phyloP scores from a whole-genome alignment of 768 basidiomycete species.

The Boletus rufocinnamomeus region DNA sequence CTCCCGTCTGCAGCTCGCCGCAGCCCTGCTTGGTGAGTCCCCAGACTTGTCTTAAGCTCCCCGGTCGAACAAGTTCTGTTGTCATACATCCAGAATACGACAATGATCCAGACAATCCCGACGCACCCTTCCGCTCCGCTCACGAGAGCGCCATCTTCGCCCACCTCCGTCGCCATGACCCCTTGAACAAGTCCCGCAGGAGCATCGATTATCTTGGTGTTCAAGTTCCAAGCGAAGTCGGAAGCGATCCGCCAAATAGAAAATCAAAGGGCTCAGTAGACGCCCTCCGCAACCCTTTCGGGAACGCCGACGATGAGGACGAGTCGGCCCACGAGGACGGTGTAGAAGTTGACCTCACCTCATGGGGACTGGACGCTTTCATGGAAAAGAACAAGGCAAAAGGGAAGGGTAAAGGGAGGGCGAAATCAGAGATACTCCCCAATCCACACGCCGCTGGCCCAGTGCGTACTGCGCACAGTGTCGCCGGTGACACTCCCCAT shows the following conservation, averaged over 20 bases:
- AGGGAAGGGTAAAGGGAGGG: conserved; percentile 41
- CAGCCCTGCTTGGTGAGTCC: conserved; percentile 74
- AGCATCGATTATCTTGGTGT: conserved; percentile 69
- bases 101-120: conserved; percentile 75
- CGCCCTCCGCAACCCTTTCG: conserved; percentile 74
- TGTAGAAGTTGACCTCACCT: conserved; percentile 76
- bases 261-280: conserved; percentile 60
- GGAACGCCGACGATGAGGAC: conserved; percentile 57
- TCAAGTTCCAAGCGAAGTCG: conserved; percentile 62
- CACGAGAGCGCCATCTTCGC: conserved; percentile 86
- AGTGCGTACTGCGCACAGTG: conserved; percentile 45
- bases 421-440: conserved; percentile 42
- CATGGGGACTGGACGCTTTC: conserved; percentile 82
- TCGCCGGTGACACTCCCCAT: conserved; percentile 42
- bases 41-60: background rate
- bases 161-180: conserved; percentile 63
- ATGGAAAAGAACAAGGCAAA: conserved; percentile 65
- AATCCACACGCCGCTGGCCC: conserved; percentile 43
- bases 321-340: conserved; percentile 50
- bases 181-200: conserved; percentile 51
- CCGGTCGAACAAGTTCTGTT: background rate
- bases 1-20: conserved; percentile 84
- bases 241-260: conserved; percentile 50
- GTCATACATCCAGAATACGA: conserved; percentile 68
- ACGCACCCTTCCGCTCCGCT: conserved; percentile 61